A percentile compares a stretch with the other conserved stretches of the same genome.
These are phyloP conservation scores for Scedosporium dehoogii DNA, from an alignment of 2,329 filamentous ascomycete genomes.

Conservation along the genomic window DNA sequence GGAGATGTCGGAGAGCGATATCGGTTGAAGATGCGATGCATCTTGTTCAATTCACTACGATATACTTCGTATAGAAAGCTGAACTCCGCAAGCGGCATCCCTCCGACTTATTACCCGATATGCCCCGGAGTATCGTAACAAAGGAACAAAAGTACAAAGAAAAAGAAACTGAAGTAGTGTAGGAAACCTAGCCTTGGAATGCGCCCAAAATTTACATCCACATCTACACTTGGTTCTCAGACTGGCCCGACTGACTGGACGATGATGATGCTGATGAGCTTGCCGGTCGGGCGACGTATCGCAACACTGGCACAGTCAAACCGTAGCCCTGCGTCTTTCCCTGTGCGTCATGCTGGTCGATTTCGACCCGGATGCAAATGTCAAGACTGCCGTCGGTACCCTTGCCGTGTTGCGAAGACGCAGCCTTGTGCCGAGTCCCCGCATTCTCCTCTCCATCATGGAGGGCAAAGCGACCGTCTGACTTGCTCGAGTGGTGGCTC, in stretches of 20 bases:
- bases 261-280: background rate
- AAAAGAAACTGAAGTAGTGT: background rate
- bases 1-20: too few relatives aligned
- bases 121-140: background rate
- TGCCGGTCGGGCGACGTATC: slow-evolving; percentile 17
- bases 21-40: too few relatives aligned
- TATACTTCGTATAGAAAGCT: background rate
- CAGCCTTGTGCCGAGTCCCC: slow-evolving; percentile 69
- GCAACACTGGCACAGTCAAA: slow-evolving; percentile 68
- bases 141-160: background rate
- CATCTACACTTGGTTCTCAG: background rate
- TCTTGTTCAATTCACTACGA: too few relatives aligned
- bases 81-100: background rate
- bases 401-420: slow-evolving; percentile 46
- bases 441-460: slow-evolving; percentile 68
- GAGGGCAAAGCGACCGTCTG: slow-evolving; percentile 61
- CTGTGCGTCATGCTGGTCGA: slow-evolving; percentile 70
- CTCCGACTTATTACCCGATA: background rate
- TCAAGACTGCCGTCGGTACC: slow-evolving; percentile 57
- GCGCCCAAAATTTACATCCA: background rate
- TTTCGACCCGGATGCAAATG: slow-evolving; percentile 77
- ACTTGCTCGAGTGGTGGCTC: slow-evolving; percentile 27
- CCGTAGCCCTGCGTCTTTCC: slow-evolving; percentile 78
- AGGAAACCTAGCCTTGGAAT: background rate
- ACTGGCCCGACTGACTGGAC: background rate